phyloP scores from a whole-genome alignment of 2,329 filamentous ascomycete species.

The Fusarium liriodendri region DNA sequence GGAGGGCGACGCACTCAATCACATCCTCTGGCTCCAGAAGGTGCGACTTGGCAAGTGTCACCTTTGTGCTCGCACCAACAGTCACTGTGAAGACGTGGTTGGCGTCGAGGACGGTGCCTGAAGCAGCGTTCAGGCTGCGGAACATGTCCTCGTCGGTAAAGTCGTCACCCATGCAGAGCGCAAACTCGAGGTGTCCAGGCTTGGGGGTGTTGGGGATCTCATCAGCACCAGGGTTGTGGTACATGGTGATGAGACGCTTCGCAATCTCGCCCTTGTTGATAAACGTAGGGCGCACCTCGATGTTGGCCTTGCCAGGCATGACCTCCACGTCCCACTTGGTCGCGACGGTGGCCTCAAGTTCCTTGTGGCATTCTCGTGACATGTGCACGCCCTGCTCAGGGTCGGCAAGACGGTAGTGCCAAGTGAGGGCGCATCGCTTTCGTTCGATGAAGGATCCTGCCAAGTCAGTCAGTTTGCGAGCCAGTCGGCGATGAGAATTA shows the following conservation, averaged over 20 bases:
- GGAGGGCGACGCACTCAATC: slow-evolving; percentile 73
- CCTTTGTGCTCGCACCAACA: slow-evolving; percentile 90
- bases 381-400: slow-evolving; percentile 86
- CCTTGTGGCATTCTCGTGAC: slow-evolving; percentile 82
- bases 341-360: slow-evolving; percentile 80
- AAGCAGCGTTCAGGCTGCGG: slow-evolving; percentile 76
- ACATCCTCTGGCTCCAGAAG: slow-evolving; percentile 90
- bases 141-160: slow-evolving; percentile 99
- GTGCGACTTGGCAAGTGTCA: slow-evolving; percentile 91
- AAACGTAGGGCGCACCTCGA: slow-evolving; percentile 95
- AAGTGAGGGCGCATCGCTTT: slow-evolving; percentile 93
- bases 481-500: slow-evolving; percentile 2
- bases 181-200: slow-evolving; percentile 77
- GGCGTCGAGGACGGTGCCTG: slow-evolving; percentile 61
- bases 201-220: slow-evolving; percentile 57
- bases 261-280: slow-evolving; percentile 99
- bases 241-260: slow-evolving; percentile 81
- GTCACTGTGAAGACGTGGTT: slow-evolving; percentile 90
- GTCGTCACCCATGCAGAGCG: slow-evolving; percentile 93
- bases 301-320: slow-evolving; percentile 95
- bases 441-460: slow-evolving; percentile 92
- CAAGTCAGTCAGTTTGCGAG: slow-evolving; percentile 8
- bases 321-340: slow-evolving; percentile 92
- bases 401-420: slow-evolving; percentile 95
- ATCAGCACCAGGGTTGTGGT: slow-evolving; percentile 64